Base-by-base conservation (phyloP, 1,139 yeast genomes). In the Yamadazyma sp. region DNA sequence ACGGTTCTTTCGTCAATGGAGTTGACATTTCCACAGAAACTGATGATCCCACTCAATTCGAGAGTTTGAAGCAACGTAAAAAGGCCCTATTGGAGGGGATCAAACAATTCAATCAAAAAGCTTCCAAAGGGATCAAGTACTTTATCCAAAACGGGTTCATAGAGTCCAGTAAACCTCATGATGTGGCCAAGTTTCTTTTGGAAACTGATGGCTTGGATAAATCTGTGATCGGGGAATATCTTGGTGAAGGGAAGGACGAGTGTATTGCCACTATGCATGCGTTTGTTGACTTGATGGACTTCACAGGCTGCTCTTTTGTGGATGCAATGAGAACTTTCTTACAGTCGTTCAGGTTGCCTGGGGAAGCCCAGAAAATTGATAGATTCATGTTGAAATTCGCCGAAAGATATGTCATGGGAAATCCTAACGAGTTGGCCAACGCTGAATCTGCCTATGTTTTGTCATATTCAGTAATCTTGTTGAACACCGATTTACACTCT, bases 321-420 rank as follows among this genome's bases (percentile, higher is more conserved):
- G 95, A 83, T 51, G 95, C 98, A 0, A 70, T 94, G 68, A 78
- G 98, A 53, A 69, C 68, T 9, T 88, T 88, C 55, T 73, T 94
- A 44, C 98, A 94, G 59, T 75, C 82, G 33, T 94, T 94, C 64
- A 75, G 98, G 58, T 73, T 94, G 44, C 98, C 99, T 0, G 99
- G 99, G 34, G 99, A 94, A 65, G 91, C 97, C 2, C 99, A 94
- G 63, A 92, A 92, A 57, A 91, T 94, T 60, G 98, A 94, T 69
- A 75, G 99, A 53, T 88, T 83, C 56, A 88, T 94, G 96, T 77
- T 92, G 55, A 92, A 94, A 56, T 94, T 94, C 69, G 98, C 98
- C 2, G 96, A 89, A 59, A 74, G 95, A 51, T 94, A 84, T 56
- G 83, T 83, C 28, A 81, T 84, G 47, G 96, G 94, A 41, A 94